Conservation (phyloP, 805 yeast genomes). For the Saturnispora sekii region DNA sequence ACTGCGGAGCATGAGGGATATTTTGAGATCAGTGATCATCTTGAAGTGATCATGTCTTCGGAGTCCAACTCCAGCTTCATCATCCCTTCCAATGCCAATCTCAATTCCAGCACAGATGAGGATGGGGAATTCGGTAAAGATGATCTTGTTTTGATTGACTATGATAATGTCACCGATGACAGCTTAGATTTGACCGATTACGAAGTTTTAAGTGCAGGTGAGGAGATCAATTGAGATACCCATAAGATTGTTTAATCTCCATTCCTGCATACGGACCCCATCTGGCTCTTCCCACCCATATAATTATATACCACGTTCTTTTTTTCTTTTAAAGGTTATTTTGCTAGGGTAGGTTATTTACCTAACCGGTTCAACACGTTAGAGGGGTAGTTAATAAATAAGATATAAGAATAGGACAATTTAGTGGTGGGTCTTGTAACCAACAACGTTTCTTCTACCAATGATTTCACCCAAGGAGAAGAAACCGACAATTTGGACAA, state of each 20-base stretch:
- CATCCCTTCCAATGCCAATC: not conserved
- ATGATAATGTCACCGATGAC: not conserved
- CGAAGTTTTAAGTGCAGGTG: constrained; percentile 4
- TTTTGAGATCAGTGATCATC: not conserved
- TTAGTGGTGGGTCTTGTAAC: constrained; percentile 51
- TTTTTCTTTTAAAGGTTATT: not conserved
- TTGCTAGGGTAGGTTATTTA: not conserved
- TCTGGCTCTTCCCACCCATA: not conserved
- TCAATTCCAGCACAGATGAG: not conserved
- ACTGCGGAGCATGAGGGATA: constrained; percentile 1
- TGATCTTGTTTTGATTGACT: constrained; percentile 1
- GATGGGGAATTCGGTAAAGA: not conserved
- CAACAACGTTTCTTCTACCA: constrained; percentile 91
- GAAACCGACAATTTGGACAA: constrained; percentile 79
- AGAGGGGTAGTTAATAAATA: not conserved
- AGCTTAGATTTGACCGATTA: constrained; percentile 6
- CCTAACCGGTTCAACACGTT: not conserved
- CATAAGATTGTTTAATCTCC: not conserved
- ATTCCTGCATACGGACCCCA: too few relatives aligned
- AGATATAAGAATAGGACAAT: not conserved
- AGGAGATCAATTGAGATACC: not conserved
- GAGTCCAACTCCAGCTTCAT: not conserved
- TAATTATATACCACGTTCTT: not conserved
- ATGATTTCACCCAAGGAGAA: constrained; percentile 92
- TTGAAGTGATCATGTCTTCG: not conserved